Evolutionary conservation across 228 moss, liverwort and hornwort species (phyloP), one percentile per base, ranked within the genome.

Genomic region (Sphagnum magellanicum): DNA sequence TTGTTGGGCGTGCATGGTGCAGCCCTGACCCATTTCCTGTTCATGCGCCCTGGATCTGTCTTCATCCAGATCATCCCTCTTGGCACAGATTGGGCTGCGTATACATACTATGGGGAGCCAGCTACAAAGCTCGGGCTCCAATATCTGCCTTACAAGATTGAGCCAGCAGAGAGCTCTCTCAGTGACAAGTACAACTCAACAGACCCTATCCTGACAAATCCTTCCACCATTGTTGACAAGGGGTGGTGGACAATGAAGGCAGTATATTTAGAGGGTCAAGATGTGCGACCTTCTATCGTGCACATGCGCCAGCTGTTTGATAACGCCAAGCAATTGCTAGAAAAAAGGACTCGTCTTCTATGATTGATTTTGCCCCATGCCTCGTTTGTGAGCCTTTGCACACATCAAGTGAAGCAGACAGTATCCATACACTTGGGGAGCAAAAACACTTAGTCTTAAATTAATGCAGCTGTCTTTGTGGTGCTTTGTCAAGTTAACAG

Each of bases 1-100:
- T 50, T 97, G 50, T 72, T 97, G 14, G 97, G 97, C 2, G 97
- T 97, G 48, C 97, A 97, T 69, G 97, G 97, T 4, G 97, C 97
- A 0, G 97, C 97, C 51, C 72, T 97, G 90, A 91, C 97, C 4
- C 97, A 97, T 71, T 84, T 97, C 67, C 47, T 97, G 63, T 97
- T 97, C 85, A 83, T 97, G 97, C 83, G 87, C 1, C 93, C 91
- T 0, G 89, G 87, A 52, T 73, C 83, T 5, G 90, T 91, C 47
- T 87, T 97, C 72, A 83, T 97, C 69, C 93, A 93, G 76, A 76
- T 97, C 3, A 75, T 97, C 49, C 93, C 93, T 4, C 68, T 97
- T 3, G 97, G 97, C 0, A 90, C 91, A 0, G 88, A 97, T 65
- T 93, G 93, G 97, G 90, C 97, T 5, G 90, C 97, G 6, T 68